Evolutionary conservation across 2,329 filamentous ascomycete species (phyloP), one percentile per base, ranked within the genome.

Genomic region (Monosporascus sp.): DNA sequence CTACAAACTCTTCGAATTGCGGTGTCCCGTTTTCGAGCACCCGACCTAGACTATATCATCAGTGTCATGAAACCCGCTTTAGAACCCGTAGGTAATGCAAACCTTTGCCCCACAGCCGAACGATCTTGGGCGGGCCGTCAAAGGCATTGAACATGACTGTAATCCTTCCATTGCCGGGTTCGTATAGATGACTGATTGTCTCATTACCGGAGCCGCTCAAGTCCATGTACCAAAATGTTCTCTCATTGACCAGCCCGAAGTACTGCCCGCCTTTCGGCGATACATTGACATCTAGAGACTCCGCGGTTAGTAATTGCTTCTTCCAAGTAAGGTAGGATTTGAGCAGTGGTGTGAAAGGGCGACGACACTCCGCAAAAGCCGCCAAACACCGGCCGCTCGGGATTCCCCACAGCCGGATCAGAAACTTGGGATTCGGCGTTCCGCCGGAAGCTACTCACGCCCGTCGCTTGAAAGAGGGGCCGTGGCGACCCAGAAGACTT

Each of bases 401-500:
- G 11, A 20, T 18, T 18, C 18, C 18, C 39, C 39, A 8, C 39
- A 18, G 18, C 39, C 18, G 18, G 14, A 35, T 35, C 5, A 24
- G 39, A 24, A 24, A 43, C 14, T 20, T 24, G 20, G 24, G 24
- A 25, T 7, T 20, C 24, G 43, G 11, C 11, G 14, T 20, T 24
- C 39, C n/a, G 39, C 20, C 17, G 20, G 9, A 43, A 20, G 8
- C 5, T 20, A 46, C 43, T 46, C 22, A 46, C 43, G 88, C 2
- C 70, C 71, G 2, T 73, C 70, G 20, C 81, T 84, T n/a, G 78
- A 76, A 25, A 83, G 77, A 0, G 88, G 87, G 0, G 88, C 87
- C 15, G 85, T 88, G 41, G 83, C 85, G 11, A 88, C 85, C 74
- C 87, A 91, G 77, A 91, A 91, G 61, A 92, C 72, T 52, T 84